A percentile compares a stretch with the other conserved stretches of the same genome.
These are phyloP conservation scores for Xylariaceae sp. DNA, from an alignment of 2,329 filamentous ascomycete genomes.

Conservation along the genomic window DNA sequence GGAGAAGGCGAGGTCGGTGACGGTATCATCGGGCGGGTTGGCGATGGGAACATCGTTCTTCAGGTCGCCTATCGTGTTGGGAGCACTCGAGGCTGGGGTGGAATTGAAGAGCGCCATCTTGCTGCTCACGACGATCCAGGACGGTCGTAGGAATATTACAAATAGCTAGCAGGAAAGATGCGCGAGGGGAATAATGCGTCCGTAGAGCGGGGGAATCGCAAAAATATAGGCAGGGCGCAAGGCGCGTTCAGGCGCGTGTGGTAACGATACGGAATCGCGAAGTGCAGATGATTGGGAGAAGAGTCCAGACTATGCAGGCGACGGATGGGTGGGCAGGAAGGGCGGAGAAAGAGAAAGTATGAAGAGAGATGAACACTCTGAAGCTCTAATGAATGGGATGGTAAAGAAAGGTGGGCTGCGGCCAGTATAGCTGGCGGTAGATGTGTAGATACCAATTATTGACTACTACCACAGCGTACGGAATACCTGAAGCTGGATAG, in stretches of 20 bases:
- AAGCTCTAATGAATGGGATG: not conserved
- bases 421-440: not conserved
- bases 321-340: not conserved
- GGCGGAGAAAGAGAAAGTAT: not conserved
- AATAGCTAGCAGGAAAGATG: no score
- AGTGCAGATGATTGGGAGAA: not conserved
- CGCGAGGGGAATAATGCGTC: not conserved
- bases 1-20: conserved; percentile 77
- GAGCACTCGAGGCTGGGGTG: conserved; percentile 46
- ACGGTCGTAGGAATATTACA: not conserved
- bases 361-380: not conserved
- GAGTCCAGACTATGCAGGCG: not conserved
- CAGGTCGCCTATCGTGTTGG: conserved; percentile 74
- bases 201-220: not conserved
- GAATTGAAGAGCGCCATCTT: conserved; percentile 63
- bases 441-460: not conserved
- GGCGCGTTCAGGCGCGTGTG: not conserved
- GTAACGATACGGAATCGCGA: not conserved
- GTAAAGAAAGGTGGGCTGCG: not conserved
- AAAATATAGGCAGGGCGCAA: not conserved
- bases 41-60: conserved; percentile 79
- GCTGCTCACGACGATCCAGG: not conserved
- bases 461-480: not conserved
- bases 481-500: not conserved
- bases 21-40: conserved; percentile 78